Evolutionary conservation across 1,284 basidiomycete species (phyloP), one percentile per base, ranked within the genome.

Genomic region (Marasmius oreades): DNA sequence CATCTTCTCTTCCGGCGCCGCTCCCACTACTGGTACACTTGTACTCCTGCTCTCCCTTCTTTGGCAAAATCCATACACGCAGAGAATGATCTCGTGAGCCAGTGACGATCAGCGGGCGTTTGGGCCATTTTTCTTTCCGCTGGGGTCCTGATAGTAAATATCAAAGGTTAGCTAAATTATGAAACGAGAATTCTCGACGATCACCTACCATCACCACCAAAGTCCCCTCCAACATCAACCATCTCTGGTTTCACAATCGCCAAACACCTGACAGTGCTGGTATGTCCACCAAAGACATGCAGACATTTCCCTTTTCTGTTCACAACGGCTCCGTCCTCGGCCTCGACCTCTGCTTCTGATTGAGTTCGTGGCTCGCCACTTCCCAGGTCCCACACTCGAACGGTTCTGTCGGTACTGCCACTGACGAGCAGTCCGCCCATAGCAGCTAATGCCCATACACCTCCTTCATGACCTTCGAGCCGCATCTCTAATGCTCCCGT

Each of bases 281-380:
- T 95, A 71, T 98, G 95, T 0, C 95, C 95, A 37, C 90, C 86
- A 69, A 98, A 97, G 36, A 93, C 84, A 71, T 97, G 95, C 2
- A 89, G 92, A 69, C 92, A 93, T 51, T 33, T n/a, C 22, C 52
- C 42, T 34, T 81, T 75, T 26, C n/a, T 12, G 28, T 26, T 50
- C 3, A 8, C 20, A 20, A 16, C 20, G 16, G 14, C 47, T 14
- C 24, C 47, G 10, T 31, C 47, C 28, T 50, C 47, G 14, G 20
- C 24, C 10, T 50, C 47, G 7, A 10, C 11, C n/a, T 50, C 47
- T 20, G 24, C 5, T 7, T 7, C 47, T 8, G 24, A 26, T 16
- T 16, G 12, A 16, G 20, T 24, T 24, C 10, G 22, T 14, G 47
- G 20, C 10, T 46, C 45, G 12, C 22, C 45, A 24, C 14, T 33